Evolutionary conservation across 2,329 filamentous ascomycete species (phyloP).

Genomic region (Penicillium janthinellum): DNA sequence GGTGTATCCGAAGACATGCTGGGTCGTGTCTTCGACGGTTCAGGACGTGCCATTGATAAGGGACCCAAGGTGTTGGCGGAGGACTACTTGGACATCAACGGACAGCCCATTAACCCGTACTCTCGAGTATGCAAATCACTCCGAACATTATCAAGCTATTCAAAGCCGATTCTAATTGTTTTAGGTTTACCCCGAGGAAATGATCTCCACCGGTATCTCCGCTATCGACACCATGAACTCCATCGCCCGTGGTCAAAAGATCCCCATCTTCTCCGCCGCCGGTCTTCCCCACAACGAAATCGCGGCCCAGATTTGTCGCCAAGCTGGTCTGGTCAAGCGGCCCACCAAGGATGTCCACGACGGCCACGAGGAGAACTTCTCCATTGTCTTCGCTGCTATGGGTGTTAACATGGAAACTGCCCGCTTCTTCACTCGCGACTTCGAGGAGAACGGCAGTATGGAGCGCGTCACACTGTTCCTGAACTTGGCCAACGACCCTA

Average conservation of each 20-base stretch:
- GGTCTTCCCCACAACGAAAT: conserved; percentile 99
- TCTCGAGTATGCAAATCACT: conserved; percentile 66
- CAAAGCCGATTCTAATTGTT: conserved; percentile 19
- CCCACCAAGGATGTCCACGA: conserved; percentile 96
- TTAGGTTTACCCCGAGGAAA: conserved; percentile 97
- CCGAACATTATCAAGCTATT: neutral
- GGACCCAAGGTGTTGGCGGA: conserved; percentile 97
- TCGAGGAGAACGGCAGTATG: conserved; percentile 98
- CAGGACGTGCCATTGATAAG: conserved; percentile 97
- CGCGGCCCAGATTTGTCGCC: conserved; percentile 96
- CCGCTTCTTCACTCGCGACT: conserved; percentile 97
- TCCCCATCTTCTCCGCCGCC: conserved; percentile 97
- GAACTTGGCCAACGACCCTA: conserved; percentile 98
- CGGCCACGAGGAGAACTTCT: conserved; percentile 98
- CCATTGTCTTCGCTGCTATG: conserved; percentile 99
- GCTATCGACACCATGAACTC: conserved; percentile 99
- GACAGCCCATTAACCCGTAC: conserved; percentile 97
- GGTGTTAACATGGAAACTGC: conserved; percentile 99
- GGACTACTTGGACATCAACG: conserved; percentile 98
- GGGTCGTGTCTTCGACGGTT: conserved; percentile 97
- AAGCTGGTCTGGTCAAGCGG: conserved; percentile 88
- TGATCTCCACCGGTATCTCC: conserved; percentile 99
- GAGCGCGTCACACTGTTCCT: conserved; percentile 97
- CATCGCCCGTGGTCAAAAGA: conserved; percentile 98
- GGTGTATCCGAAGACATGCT: conserved; percentile 99